A percentile compares a stretch with the other conserved stretches of the same genome.
These are phyloP conservation scores for Syncephalastrum sp. DNA, from an alignment of 371 early-diverging fungal genomes.

Conservation along the genomic window DNA sequence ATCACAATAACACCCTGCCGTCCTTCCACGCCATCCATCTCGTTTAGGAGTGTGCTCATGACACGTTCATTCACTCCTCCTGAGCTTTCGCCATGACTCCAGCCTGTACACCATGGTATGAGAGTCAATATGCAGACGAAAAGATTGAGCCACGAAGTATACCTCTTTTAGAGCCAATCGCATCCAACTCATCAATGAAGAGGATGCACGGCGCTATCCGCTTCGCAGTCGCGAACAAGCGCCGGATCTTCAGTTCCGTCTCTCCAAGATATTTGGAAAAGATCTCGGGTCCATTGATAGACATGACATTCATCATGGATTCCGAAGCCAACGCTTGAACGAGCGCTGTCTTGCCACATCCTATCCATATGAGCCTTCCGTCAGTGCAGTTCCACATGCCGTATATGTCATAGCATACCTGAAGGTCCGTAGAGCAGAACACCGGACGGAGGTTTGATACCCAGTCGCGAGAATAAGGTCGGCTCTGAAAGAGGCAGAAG, in stretches of 20 bases:
- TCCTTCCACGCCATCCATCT: constrained; percentile 80
- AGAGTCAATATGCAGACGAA: neutral
- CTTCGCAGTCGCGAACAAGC: constrained; percentile 83
- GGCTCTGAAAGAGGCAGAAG: constrained; percentile 68
- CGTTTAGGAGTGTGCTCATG: constrained; percentile 72
- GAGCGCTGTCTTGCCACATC: constrained; percentile 85
- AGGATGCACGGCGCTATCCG: constrained; percentile 83
- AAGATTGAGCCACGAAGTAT: neutral
- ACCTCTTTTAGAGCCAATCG: constrained; percentile 81
- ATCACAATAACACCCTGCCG: constrained; percentile 76
- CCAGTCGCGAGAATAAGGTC: constrained; percentile 62
- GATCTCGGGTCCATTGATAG: constrained; percentile 79
- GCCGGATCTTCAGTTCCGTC: constrained; percentile 79
- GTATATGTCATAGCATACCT: constrained; percentile 40
- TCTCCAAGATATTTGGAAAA: constrained; percentile 92
- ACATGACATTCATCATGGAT: constrained; percentile 73
- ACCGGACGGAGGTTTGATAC: constrained; percentile 76
- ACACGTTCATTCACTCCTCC: constrained; percentile 79
- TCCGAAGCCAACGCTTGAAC: constrained; percentile 73
- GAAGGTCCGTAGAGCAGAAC: constrained; percentile 86
- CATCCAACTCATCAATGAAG: constrained; percentile 91
- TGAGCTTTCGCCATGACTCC: constrained; percentile 49
- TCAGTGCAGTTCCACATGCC: too few relatives aligned
- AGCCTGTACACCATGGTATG: constrained; percentile 24
- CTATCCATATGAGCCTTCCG: constrained; percentile 23